Evolutionary conservation across 2,329 filamentous ascomycete species (phyloP), one percentile per base, ranked within the genome.

Genomic region (Xylariaceae sp.): DNA sequence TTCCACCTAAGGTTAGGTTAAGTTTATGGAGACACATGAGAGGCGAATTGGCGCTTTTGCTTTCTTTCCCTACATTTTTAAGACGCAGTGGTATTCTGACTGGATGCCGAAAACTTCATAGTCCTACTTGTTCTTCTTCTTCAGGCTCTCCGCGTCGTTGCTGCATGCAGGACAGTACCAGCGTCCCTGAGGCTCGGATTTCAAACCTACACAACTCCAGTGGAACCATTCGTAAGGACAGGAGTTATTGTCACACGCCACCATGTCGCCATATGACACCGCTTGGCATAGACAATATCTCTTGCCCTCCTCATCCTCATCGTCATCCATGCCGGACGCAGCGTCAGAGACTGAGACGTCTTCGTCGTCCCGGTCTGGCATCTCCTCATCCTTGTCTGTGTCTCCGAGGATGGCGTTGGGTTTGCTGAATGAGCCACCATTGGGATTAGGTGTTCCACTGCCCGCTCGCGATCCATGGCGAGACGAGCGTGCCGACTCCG

Each of bases 211-310:
- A 52, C 80, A 84, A 30, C 70, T 79, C 83, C 85, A 92, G 64
- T 92, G 86, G 61, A 92, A 92, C 86, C 86, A 92, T 65, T 92
- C 85, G 56, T 78, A 85, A 32, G 81, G 79, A 62, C 86, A 92
- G 50, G 81, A 74, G 41, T 84, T 79, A 60, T 90, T 90, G 67
- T 92, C 86, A 66, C 86, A 92, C 19, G 85, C 86, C 47, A 92
- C 85, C 86, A 92, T 92, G 56, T 90, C 83, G 45, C 86, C 86
- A 56, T 85, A 88, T 61, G 83, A 88, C 50, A 89, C 83, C 53
- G 84, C 84, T 59, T 89, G 83, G 61, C 86, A 92, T 19, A 83
- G 72, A 64, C 86, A 92, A 64, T 92, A 92, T 60, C 87, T 85
- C 57, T 84, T 82, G 62, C 88, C 84, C 47, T 83, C 81, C 38